phyloP scores from a whole-genome alignment of 1,284 basidiomycete genomes.

The Ganoderma lucidum region DNA sequence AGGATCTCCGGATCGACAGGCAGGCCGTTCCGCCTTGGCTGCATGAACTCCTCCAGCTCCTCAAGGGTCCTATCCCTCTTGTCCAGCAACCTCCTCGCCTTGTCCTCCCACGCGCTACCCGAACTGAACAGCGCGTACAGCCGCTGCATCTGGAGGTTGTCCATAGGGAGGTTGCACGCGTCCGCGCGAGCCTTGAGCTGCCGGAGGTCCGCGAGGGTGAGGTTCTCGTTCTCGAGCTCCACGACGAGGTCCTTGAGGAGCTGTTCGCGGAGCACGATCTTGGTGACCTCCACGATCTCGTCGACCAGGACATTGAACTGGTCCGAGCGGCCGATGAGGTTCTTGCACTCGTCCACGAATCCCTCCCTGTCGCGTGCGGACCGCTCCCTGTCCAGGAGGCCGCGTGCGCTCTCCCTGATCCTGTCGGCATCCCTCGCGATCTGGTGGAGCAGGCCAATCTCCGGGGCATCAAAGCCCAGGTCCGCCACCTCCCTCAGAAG shows the following conservation, averaged over 20 bases:
- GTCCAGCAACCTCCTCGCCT: slow-evolving; percentile 66
- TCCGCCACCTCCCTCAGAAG: slow-evolving; percentile 75
- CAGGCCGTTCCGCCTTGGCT: slow-evolving; percentile 59
- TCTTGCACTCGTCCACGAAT: slow-evolving; percentile 74
- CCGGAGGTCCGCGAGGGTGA: slow-evolving; percentile 76
- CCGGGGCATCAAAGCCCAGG: slow-evolving; percentile 83
- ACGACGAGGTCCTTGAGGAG: slow-evolving; percentile 74
- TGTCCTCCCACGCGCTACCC: slow-evolving; percentile 77
- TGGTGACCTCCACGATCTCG: slow-evolving; percentile 78
- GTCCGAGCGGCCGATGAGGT: slow-evolving; percentile 70
- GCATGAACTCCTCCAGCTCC: slow-evolving; percentile 73
- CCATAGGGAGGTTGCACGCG: slow-evolving; percentile 68
- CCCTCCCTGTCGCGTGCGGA: slow-evolving; percentile 57
- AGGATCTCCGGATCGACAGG: slow-evolving; percentile 70
- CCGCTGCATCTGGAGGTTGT: slow-evolving; percentile 65
- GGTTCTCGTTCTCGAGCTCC: slow-evolving; percentile 64
- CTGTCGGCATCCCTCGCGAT: slow-evolving; percentile 75
- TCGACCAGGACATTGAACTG: slow-evolving; percentile 82
- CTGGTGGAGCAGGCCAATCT: slow-evolving; percentile 65
- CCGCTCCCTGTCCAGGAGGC: slow-evolving; percentile 50
- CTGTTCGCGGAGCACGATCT: slow-evolving; percentile 77
- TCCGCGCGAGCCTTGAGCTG: slow-evolving; percentile 71
- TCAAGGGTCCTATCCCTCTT: slow-evolving; percentile 75
- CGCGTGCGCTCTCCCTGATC: slow-evolving; percentile 61
- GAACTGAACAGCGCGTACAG: slow-evolving; percentile 65